Evolutionary conservation across 2,329 filamentous ascomycete genomes (phyloP).

Genomic region (Penicillium expansum): DNA sequence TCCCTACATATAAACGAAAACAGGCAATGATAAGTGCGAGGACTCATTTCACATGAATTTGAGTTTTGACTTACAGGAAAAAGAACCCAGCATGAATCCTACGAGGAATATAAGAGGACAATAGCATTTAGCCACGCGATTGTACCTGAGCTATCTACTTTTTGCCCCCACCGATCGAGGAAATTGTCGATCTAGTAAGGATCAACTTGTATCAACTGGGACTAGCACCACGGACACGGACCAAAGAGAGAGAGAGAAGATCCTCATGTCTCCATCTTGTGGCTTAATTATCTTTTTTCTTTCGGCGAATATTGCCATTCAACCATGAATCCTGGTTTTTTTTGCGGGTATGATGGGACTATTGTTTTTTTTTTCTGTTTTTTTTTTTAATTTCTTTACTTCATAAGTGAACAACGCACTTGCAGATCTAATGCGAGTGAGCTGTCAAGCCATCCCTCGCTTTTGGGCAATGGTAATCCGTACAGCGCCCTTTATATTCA

Average conservation of each 20-base stretch:
- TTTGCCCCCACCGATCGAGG: slow-evolving; percentile 20
- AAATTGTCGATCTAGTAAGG: slow-evolving; percentile 18
- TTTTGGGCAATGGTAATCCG: background rate
- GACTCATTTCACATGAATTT: slow-evolving; percentile 5
- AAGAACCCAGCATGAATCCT: background rate
- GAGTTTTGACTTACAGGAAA: slow-evolving; percentile 13
- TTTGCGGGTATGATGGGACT: background rate
- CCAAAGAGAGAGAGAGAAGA: slow-evolving; percentile 10
- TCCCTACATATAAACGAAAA: slow-evolving; percentile 18
- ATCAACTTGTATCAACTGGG: slow-evolving; percentile 16
- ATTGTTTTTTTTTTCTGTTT: background rate
- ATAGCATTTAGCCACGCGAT: slow-evolving; percentile 13
- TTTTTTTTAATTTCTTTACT: background rate
- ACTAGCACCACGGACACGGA: slow-evolving; percentile 4
- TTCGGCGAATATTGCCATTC: slow-evolving; percentile 7
- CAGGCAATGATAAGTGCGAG: background rate
- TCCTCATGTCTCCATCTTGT: background rate
- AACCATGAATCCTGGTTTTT: background rate
- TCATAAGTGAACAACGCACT: background rate
- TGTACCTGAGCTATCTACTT: slow-evolving; percentile 11
- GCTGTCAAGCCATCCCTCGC: background rate
- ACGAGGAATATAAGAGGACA: slow-evolving; percentile 5
- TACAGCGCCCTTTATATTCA: background rate
- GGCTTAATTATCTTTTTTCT: slow-evolving; percentile 2
- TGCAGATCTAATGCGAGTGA: background rate